Evolutionary conservation across 2,329 filamentous ascomycete species (phyloP).

Genomic region (Xylariales sp.): DNA sequence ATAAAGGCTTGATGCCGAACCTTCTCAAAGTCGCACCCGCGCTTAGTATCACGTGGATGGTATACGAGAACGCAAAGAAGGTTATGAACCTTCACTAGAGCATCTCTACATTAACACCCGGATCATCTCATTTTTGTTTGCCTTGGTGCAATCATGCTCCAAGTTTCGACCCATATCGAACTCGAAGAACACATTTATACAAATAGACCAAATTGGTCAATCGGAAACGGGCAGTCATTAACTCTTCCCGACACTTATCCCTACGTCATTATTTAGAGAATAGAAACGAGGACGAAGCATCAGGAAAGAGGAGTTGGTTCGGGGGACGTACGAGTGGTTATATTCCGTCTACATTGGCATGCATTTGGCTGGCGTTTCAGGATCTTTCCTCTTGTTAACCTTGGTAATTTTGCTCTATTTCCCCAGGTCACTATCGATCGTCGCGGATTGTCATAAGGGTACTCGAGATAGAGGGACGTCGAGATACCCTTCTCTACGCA

Average conservation of each 20-base stretch:
- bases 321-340: constrained; percentile 24
- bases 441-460: constrained; percentile 9
- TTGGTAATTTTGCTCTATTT: constrained; percentile 34
- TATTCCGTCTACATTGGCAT: constrained; percentile 35
- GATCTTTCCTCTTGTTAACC: constrained; percentile 29
- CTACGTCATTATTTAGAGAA: constrained; percentile 33
- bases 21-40: constrained; percentile 95
- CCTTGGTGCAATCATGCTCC: not conserved
- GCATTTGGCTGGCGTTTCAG: constrained; percentile 42
- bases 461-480: constrained; percentile 26
- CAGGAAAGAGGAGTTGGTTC: constrained; percentile 16
- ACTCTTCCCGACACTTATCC: constrained; percentile 25
- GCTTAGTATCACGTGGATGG: constrained; percentile 93
- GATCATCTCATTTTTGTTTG: not conserved
- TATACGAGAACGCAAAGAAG: constrained; percentile 90
- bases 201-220: constrained; percentile 20
- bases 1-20: constrained; percentile 95
- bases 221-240: constrained; percentile 4
- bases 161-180: constrained; percentile 7
- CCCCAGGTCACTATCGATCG: constrained; percentile 22
- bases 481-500: constrained; percentile 35
- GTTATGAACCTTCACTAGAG: constrained; percentile 66
- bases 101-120: not conserved
- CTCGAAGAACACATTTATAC: constrained; percentile 15
- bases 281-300: constrained; percentile 28